Percentiles rank a stretch among this genome's conserved stretches.
Evolutionary conservation across 208 protist genomes (phyloP).

Genomic region (Trypanosoma cruzi): DNA sequence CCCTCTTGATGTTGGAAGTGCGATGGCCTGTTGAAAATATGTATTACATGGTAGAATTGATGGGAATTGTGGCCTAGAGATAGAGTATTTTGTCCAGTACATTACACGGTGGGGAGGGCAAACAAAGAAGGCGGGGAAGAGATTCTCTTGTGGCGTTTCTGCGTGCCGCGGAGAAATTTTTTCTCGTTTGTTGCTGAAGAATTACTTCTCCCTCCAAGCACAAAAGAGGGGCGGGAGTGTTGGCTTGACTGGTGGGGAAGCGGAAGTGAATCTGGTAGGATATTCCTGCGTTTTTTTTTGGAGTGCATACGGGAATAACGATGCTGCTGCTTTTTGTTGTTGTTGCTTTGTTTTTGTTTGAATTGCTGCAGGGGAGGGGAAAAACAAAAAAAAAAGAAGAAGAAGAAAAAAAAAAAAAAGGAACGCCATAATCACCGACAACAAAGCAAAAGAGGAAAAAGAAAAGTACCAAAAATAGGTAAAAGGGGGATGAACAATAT

Average conservation of each 20-base stretch:
- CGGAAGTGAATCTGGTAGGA: too few species aligned
- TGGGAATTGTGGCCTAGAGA: not conserved
- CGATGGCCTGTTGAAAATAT: not conserved
- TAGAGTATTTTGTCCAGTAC: not conserved
- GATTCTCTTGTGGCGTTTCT: not conserved
- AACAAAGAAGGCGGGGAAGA: not conserved
- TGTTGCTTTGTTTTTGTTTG: not conserved
- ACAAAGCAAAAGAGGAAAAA: not conserved
- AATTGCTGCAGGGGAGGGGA: too few species aligned
- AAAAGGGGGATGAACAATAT: conserved; percentile 19
- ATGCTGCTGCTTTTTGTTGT: conserved; percentile 3
- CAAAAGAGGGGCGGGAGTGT: not conserved
- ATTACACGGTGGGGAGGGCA: not conserved
- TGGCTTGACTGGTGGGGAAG: too few species aligned
- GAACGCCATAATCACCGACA: not conserved
- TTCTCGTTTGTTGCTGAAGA: not conserved
- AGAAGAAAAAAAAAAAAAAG: conserved; percentile 9
- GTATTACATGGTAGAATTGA: not conserved
- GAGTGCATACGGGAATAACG: too few species aligned
- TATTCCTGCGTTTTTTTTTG: too few species aligned
- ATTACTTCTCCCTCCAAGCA: not conserved
- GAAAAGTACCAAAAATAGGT: not conserved
- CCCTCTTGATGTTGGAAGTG: not conserved
- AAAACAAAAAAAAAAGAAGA: not conserved
- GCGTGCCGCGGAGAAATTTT: too few species aligned